These are phyloP conservation scores for Kluyveromyces lactis DNA, from an alignment of 805 yeast species.

Conservation along the genomic window DNA sequence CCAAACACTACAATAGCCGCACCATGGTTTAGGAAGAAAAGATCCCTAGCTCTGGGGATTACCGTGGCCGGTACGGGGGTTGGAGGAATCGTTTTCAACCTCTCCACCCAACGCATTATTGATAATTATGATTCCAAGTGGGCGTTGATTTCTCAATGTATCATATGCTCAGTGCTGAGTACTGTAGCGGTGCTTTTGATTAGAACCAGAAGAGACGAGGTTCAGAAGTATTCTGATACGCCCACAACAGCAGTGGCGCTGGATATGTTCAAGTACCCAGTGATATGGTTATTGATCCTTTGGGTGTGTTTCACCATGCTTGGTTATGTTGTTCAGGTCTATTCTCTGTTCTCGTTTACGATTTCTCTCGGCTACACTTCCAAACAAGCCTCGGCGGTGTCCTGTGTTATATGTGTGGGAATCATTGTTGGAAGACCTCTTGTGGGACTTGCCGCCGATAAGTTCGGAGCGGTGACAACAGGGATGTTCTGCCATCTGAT, in stretches of 20 bases:
- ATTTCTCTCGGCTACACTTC: constrained; percentile 45
- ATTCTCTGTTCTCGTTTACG: constrained; percentile 52
- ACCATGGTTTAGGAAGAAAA: not conserved
- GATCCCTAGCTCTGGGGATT: not conserved
- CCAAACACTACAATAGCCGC: not conserved
- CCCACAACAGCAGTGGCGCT: not conserved
- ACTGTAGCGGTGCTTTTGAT: not conserved
- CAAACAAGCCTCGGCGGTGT: constrained; percentile 46
- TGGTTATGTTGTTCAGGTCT: constrained; percentile 54
- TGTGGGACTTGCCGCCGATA: constrained; percentile 44
- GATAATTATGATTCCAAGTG: not conserved
- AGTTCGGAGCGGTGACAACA: constrained; percentile 43
- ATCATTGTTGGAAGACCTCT: constrained; percentile 47
- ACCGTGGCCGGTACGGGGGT: not conserved
- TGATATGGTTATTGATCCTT: constrained; percentile 30
- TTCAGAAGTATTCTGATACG: not conserved
- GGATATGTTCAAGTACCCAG: constrained; percentile 2
- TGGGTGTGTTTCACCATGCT: constrained; percentile 43
- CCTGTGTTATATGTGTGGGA: constrained; percentile 57
- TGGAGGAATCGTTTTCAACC: not conserved
- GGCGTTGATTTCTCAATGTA: not conserved
- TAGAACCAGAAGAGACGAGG: constrained; percentile 1
- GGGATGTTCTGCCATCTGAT: constrained; percentile 31
- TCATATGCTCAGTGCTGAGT: not conserved
- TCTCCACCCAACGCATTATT: not conserved